phyloP scores from a whole-genome alignment of 78 protist genomes.

The Chrysochromulina parva region DNA sequence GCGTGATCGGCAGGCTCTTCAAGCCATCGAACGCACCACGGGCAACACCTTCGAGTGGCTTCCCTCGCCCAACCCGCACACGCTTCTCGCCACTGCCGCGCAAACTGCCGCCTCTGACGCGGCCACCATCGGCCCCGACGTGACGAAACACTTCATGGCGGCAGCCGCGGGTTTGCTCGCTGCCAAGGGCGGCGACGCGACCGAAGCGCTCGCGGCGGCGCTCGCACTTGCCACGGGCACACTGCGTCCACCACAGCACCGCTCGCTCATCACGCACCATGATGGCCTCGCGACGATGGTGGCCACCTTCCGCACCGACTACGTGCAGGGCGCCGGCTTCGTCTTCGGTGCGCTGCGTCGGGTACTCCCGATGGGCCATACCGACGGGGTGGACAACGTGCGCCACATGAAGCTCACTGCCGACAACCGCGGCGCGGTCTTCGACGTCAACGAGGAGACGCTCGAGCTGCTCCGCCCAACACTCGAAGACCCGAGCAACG shows the following conservation, averaged over 20 bases:
- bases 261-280: background rate
- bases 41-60: constrained; percentile 16
- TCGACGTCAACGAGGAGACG: background rate
- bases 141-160: background rate
- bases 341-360: constrained; percentile 20
- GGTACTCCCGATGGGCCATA: background rate
- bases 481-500: too few species aligned
- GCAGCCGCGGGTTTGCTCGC: background rate
- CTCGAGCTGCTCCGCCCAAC: background rate
- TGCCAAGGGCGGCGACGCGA: background rate
- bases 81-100: background rate
- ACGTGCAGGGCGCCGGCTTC: background rate
- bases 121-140: background rate
- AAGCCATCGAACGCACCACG: background rate
- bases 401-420: background rate
- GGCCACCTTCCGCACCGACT: background rate
- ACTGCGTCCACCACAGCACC: background rate
- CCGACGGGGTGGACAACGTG: background rate
- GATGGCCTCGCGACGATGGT: background rate
- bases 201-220: constrained; percentile 9
- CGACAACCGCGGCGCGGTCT: constrained; percentile 4
- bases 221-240: constrained; percentile 9
- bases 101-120: background rate
- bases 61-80: background rate
- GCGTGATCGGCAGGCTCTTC: background rate